These are phyloP conservation scores for Fraxinus angustifolia DNA, from an alignment of 305 asterid genomes.

Conservation along the genomic window DNA sequence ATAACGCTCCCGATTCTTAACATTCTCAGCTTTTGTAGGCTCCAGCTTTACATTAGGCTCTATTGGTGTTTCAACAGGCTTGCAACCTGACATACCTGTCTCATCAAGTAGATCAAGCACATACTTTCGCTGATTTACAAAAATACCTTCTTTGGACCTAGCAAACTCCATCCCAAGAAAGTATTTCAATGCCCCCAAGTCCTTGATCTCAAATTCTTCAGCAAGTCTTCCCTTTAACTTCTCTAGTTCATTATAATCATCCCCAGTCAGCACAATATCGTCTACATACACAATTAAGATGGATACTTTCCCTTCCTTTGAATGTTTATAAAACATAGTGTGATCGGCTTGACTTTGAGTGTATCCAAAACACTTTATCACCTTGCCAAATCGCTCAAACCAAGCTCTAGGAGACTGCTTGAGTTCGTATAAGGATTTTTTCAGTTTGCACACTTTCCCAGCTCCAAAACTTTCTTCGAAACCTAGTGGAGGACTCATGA, in stretches of 20 bases:
- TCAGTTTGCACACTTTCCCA: too few species aligned
- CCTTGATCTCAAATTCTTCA: not conserved
- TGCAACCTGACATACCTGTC: not conserved
- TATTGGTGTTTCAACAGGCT: not conserved
- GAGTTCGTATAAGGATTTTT: not conserved
- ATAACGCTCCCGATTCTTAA: not conserved
- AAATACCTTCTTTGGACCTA: not conserved
- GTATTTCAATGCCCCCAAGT: not conserved
- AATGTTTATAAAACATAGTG: too few species aligned
- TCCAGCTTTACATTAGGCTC: not conserved
- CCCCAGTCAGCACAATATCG: not conserved
- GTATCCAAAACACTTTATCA: not conserved
- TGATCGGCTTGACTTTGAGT: too few species aligned
- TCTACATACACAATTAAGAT: not conserved
- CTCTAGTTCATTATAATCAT: not conserved
- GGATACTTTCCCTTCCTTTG: too few species aligned
- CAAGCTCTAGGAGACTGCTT: not conserved
- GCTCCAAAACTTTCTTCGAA: too few species aligned
- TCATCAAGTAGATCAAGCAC: not conserved
- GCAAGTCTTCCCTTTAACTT: not conserved
- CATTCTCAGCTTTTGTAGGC: not conserved
- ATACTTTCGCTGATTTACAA: not conserved
- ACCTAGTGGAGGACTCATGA: too few species aligned
- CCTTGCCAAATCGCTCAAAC: not conserved
- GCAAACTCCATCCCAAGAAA: not conserved